Conservation (phyloP, 164 flowering plant species). For the Aristolochia contorta region DNA sequence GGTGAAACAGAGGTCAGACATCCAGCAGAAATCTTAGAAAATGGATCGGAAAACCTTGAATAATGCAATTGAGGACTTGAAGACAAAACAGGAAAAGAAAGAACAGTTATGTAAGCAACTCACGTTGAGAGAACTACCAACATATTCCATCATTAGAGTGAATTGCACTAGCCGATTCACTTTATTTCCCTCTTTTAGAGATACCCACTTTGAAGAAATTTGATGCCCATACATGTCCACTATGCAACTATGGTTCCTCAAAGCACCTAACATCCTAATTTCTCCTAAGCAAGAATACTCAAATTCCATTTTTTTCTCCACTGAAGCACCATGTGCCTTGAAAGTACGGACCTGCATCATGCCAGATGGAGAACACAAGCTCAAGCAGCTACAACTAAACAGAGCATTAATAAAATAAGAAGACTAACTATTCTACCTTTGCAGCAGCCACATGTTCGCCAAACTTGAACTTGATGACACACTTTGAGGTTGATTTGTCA, state of each 20-base stretch:
- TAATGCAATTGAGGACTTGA: background rate
- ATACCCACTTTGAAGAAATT: constrained; percentile 62
- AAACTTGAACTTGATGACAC: constrained; percentile 52
- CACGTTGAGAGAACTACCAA: constrained; percentile 84
- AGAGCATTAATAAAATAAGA: background rate
- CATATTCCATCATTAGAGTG: constrained; percentile 66
- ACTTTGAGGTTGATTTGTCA: constrained; percentile 31
- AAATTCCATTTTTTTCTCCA: constrained; percentile 50
- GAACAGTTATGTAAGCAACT: constrained; percentile 1
- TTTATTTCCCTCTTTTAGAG: constrained; percentile 35
- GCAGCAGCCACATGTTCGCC: constrained; percentile 66
- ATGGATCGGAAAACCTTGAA: background rate
- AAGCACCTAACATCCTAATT: constrained; percentile 64
- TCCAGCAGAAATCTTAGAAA: too few species aligned
- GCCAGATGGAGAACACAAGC: background rate
- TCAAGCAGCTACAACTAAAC: background rate
- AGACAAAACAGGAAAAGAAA: background rate
- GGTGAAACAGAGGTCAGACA: background rate
- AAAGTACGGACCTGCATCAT: constrained; percentile 60
- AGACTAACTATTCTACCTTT: constrained; percentile 38
- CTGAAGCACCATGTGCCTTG: constrained; percentile 31
- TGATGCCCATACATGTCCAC: constrained; percentile 85
- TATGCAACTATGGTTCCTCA: constrained; percentile 66
- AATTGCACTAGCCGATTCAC: constrained; percentile 45
- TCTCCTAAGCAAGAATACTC: constrained; percentile 76